Percentiles rank a stretch among this genome's conserved stretches.
Evolutionary conservation across 78 protist genomes (phyloP).

Genomic region (Cyanophora paradoxa): DNA sequence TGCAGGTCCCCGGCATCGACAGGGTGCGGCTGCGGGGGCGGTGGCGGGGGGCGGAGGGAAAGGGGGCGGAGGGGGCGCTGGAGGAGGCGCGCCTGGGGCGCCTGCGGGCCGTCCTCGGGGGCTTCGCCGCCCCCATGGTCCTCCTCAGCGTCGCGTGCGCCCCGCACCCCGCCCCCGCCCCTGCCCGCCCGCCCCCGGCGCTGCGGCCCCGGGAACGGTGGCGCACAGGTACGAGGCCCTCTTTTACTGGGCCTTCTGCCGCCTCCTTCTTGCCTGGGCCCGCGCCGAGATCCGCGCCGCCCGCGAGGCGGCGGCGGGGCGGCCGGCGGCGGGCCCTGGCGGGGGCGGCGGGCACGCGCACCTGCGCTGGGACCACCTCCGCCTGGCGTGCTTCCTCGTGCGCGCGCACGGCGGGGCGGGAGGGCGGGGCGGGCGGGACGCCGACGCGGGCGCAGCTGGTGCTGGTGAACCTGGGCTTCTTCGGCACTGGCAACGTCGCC

Average conservation of each 20-base stretch:
- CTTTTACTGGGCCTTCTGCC: neutral
- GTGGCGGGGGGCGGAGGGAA: too few relatives aligned
- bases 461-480: slow-evolving; percentile 65
- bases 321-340: neutral
- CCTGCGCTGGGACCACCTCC: too few relatives aligned
- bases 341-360: too few relatives aligned
- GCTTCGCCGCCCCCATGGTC: neutral
- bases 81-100: neutral
- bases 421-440: too few relatives aligned
- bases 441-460: too few relatives aligned
- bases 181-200: too few relatives aligned
- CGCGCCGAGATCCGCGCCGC: neutral
- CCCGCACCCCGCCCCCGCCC: too few relatives aligned
- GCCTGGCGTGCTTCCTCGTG: too few relatives aligned
- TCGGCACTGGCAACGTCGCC: slow-evolving; percentile 86
- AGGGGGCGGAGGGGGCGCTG: too few relatives aligned
- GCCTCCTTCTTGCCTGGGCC: neutral
- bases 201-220: neutral
- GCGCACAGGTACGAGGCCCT: neutral
- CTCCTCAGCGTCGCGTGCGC: too few relatives aligned
- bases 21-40: neutral
- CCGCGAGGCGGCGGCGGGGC: neutral
- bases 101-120: neutral
- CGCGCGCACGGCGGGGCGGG: too few relatives aligned
- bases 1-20: neutral